Base-by-base conservation (phyloP, 495 filamentous ascomycete genomes). In the Penicillium crystallinum region DNA sequence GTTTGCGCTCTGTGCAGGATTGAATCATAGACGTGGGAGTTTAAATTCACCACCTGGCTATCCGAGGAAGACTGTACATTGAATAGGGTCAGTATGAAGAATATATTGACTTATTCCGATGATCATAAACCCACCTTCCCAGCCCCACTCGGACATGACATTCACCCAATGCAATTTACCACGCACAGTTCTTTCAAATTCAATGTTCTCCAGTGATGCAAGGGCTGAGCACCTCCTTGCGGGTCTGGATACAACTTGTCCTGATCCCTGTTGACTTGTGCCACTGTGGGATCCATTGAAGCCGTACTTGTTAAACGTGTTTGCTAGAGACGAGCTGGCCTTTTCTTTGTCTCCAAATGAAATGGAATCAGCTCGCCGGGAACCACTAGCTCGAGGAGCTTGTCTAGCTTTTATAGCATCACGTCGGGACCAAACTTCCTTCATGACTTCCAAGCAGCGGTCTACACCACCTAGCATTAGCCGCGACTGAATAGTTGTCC, bases 61-160 rank as follows among this genome's bases (percentile, higher is more conserved):
- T 18, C 47, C 47, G 17, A 50, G 18, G 18, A 50, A 50, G 9
- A 50, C 47, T 50, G 11, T 49, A 8, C 8, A 9, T 30, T 12
- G 2, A 7, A 2, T 6, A 12, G 2, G 2, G 36, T 50, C 29
- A 41, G 47, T 8, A 17, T 19, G 5, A 6, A 33, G 6, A 14
- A 1, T 3, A n/a, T 1, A 5, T 33, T 8, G n/a, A 15, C 6
- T 10, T 0, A 12, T 23, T 23, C 10, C 19, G 19, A 1, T 29
- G 36, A 21, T 29, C n/a, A 25, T 15, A 27, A 54, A 33, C 76
- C 69, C 71, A 88, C 85, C 82, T 78, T 90, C 87, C 87, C 87
- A 91, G 14, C 77, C 72, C 82, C 82, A 88, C 52, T 89, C 86
- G 53, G 81, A 80, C 87, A 91, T 91, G 39, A 91, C 84, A 49